Evolutionary conservation across 1,284 basidiomycete genomes (phyloP).

Genomic region (Rhodofomes roseus): DNA sequence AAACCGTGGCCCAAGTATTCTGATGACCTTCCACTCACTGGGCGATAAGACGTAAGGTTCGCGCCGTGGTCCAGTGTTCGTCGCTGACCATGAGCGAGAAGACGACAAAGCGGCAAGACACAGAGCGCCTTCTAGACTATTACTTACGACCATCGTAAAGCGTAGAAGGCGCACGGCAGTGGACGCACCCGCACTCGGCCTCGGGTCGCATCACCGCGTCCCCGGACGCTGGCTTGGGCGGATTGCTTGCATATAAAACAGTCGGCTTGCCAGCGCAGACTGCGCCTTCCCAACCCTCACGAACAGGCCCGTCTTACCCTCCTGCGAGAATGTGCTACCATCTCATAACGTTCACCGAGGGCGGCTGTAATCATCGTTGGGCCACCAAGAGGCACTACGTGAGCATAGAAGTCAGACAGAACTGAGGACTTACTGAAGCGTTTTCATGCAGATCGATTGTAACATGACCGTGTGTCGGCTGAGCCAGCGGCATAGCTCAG

Average conservation of each 20-base stretch:
- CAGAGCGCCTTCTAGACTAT: no score
- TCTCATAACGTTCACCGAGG: not conserved
- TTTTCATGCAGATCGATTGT: not conserved
- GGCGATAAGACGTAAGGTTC: no score
- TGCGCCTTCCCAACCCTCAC: not conserved
- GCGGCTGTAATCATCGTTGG: not conserved
- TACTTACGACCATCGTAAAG: no score
- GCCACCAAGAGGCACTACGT: not conserved
- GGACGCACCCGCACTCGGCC: no score
- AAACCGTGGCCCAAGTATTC: no score
- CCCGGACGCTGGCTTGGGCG: not conserved
- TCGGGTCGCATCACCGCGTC: no score
- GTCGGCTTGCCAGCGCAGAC: not conserved
- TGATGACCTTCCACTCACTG: no score
- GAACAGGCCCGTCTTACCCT: not conserved
- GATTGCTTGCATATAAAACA: not conserved
- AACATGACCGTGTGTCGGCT: not conserved
- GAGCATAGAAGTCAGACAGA: not conserved
- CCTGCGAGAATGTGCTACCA: not conserved
- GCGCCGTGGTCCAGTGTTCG: no score
- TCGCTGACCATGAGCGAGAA: no score
- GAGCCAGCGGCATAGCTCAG: not conserved
- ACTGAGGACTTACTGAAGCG: not conserved
- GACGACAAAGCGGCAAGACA: no score
- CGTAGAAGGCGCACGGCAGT: no score